These are phyloP conservation scores for Lactarius deliciosus DNA, from an alignment of 768 basidiomycete genomes.

Conservation along the genomic window DNA sequence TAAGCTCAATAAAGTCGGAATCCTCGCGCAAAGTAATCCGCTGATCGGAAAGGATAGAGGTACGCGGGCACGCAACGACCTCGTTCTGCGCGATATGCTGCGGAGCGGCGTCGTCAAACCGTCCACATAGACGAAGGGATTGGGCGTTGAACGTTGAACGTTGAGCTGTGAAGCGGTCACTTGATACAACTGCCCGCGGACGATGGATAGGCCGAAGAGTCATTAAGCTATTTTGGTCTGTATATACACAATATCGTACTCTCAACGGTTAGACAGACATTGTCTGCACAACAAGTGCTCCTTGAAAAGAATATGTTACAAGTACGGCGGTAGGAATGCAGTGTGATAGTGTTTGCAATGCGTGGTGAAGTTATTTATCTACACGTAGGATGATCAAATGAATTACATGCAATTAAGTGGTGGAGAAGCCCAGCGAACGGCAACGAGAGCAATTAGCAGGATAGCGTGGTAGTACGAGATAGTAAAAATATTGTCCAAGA, in stretches of 20 bases:
- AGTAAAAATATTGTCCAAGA: constrained; percentile 9
- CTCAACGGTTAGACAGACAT: constrained; percentile 8
- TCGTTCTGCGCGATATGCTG: constrained; percentile 51
- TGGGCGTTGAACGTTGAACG: constrained; percentile 31
- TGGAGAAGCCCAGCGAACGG: neutral
- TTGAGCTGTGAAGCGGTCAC: neutral
- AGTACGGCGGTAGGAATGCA: constrained; percentile 15
- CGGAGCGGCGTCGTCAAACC: constrained; percentile 58
- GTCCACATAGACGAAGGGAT: constrained; percentile 38
- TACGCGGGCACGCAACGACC: constrained; percentile 42
- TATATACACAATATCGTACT: constrained; percentile 18
- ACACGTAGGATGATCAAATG: constrained; percentile 13
- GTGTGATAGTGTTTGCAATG: constrained; percentile 17
- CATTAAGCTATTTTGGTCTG: constrained; percentile 15
- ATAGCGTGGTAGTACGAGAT: constrained; percentile 17
- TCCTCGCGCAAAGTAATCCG: neutral
- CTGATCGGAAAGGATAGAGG: constrained; percentile 43
- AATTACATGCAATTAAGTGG: constrained; percentile 18
- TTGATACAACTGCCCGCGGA: neutral
- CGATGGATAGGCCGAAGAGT: neutral
- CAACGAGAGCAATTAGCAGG: constrained; percentile 14
- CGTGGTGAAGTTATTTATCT: constrained; percentile 16
- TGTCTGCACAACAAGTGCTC: neutral
- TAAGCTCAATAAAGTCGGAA: constrained; percentile 40
- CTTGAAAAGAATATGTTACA: constrained; percentile 21